Percentiles rank a stretch among this genome's conserved stretches.
Evolutionary conservation across 106 monocot species (phyloP).

Genomic region (Platanthera guangdongensis): DNA sequence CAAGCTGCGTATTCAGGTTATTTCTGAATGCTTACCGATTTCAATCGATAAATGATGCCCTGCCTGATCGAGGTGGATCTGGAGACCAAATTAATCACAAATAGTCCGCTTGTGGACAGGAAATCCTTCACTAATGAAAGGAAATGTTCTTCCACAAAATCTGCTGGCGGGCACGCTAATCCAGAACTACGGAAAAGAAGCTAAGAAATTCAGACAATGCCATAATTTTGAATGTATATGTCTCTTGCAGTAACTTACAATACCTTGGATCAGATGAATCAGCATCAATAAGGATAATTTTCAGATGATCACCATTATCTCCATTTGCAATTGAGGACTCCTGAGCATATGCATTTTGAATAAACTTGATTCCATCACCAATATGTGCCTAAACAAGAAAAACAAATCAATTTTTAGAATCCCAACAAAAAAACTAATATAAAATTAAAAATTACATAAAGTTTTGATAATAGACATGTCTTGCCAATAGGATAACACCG

Average conservation of each 20-base stretch:
- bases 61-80: constrained; percentile 59
- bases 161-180: constrained; percentile 68
- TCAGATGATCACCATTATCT: constrained; percentile 11
- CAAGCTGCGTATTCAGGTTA: background rate
- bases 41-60: constrained; percentile 53
- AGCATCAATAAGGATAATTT: constrained; percentile 80
- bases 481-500: background rate
- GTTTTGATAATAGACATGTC: too few relatives aligned
- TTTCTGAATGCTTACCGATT: constrained; percentile 34
- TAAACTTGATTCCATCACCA: constrained; percentile 70
- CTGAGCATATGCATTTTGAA: constrained; percentile 22
- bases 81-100: constrained; percentile 81
- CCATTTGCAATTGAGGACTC: constrained; percentile 14
- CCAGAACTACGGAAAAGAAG: constrained; percentile 46
- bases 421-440: background rate
- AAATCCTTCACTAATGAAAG: constrained; percentile 56
- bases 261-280: constrained; percentile 91
- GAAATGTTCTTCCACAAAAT: constrained; percentile 75
- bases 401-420: background rate
- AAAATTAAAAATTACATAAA: too few relatives aligned
- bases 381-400: constrained; percentile 53
- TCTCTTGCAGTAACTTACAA: background rate
- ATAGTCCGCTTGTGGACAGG: constrained; percentile 58
- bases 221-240: background rate
- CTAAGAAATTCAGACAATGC: background rate